These are phyloP conservation scores for Zangia roseola DNA, from an alignment of 768 basidiomycete genomes.

Conservation along the genomic window DNA sequence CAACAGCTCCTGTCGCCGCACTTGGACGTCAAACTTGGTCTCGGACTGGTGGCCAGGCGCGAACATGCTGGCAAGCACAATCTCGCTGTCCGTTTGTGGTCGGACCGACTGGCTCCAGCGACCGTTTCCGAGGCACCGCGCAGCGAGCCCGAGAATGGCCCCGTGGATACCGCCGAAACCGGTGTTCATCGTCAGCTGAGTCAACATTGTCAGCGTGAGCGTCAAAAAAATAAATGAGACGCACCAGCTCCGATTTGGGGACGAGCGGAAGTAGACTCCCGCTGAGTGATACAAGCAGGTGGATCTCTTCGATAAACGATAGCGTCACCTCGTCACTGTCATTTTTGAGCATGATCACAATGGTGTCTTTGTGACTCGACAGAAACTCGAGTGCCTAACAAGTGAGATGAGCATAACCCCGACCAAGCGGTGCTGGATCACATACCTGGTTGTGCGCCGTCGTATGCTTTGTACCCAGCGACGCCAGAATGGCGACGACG, in stretches of 20 bases:
- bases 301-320: constrained; percentile 72
- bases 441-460: constrained; percentile 69
- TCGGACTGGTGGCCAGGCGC: constrained; percentile 55
- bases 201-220: not conserved
- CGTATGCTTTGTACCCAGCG: constrained; percentile 66
- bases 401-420: not conserved
- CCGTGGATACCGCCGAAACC: constrained; percentile 87
- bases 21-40: constrained; percentile 58
- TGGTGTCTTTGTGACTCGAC: constrained; percentile 77
- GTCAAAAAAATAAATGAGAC: constrained; percentile 23
- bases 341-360: constrained; percentile 79
- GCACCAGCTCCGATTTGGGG: constrained; percentile 74
- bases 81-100: constrained; percentile 68
- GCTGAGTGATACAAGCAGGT: constrained; percentile 74
- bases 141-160: constrained; percentile 72
- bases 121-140: constrained; percentile 62
- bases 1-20: constrained; percentile 53
- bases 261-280: constrained; percentile 67
- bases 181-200: constrained; percentile 57
- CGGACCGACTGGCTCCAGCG: constrained; percentile 55
- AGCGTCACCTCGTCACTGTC: constrained; percentile 61
- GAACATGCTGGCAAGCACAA: constrained; percentile 48
- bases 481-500: constrained; percentile 71
- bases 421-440: not conserved
- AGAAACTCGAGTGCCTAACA: constrained; percentile 79